Evolutionary conservation across 257 asterid species (phyloP), one percentile per base, ranked within the genome.

Genomic region (Nicotiana tomentosiformis): DNA sequence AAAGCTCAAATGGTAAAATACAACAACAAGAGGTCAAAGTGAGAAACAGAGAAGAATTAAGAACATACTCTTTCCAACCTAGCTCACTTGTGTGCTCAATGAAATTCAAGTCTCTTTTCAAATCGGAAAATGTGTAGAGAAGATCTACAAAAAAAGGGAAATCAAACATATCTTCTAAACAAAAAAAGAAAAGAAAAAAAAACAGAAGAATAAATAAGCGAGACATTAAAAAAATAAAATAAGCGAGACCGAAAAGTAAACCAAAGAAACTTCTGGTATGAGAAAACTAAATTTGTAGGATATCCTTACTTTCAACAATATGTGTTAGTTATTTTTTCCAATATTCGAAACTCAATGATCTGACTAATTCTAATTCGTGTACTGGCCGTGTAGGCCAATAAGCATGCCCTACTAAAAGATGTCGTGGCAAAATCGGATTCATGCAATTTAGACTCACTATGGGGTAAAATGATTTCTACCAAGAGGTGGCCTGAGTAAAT

Each of bases 31-130:
- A 39, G 57, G 5, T 4, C 5, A 15, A 72, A 72, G 7, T 76
- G 12, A 72, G 29, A 76, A 3, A 43, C 51, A 43, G 20, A 20
- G 16, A 23, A 29, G 39, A 65, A 43, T 9, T 43, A 43, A 53
- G 46, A 43, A 55, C 89, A 83, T 86, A 90, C 92, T n/a, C 86
- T 82, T 90, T 90, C 92, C 92, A 90, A 20, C 90, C 92, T 79
- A 88, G 86, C 35, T 51, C 84, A 77, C 92, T 84, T 10, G 91
- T 85, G 51, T 88, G 91, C 84, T 90, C 91, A 5, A 90, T 80
- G 79, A 90, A 90, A 77, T 90, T 90, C 77, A 86, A 51, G 7
- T 88, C 89, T 46, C 86, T 33, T 5, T 84, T 90, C 80, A 90
- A 69, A 82, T 81, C 86, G 1, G 86, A 55, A 82, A 90, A 90